Percentiles rank a stretch among this genome's conserved stretches.
phyloP scores from a whole-genome alignment of 164 flowering plant genomes.

The Paratinospora sagittata region DNA sequence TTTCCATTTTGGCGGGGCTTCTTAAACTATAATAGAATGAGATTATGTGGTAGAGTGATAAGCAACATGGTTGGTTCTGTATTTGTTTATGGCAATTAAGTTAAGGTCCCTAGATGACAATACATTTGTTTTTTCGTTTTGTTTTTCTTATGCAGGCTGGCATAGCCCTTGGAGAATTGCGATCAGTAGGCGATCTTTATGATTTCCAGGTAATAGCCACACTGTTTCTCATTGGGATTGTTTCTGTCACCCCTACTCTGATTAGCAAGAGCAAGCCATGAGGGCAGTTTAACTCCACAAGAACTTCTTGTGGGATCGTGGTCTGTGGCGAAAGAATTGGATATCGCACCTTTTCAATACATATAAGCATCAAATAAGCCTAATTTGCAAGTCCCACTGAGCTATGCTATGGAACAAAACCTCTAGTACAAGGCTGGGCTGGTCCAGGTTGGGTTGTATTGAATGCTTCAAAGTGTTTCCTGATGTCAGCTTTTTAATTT shows the following conservation, averaged over 20 bases:
- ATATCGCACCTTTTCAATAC: neutral
- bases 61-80: neutral
- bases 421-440: neutral
- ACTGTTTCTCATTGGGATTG: constrained; percentile 72
- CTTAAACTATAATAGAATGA: neutral
- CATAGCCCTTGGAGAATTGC: constrained; percentile 78
- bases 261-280: constrained; percentile 45
- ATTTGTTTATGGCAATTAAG: neutral
- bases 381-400: neutral
- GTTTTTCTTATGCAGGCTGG: constrained; percentile 62
- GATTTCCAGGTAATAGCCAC: constrained; percentile 82
- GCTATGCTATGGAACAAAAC: neutral
- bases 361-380: constrained; percentile 5
- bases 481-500: neutral
- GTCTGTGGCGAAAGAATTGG: neutral
- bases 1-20: neutral
- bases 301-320: neutral
- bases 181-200: constrained; percentile 75
- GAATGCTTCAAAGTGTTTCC: neutral
- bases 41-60: neutral
- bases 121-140: neutral
- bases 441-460: constrained; percentile 1
- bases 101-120: neutral
- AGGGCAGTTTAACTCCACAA: neutral
- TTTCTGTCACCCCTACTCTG: constrained; percentile 73